These are phyloP conservation scores for Polygonum maritimum DNA, from an alignment of 148 eudicot genomes.

Conservation along the genomic window DNA sequence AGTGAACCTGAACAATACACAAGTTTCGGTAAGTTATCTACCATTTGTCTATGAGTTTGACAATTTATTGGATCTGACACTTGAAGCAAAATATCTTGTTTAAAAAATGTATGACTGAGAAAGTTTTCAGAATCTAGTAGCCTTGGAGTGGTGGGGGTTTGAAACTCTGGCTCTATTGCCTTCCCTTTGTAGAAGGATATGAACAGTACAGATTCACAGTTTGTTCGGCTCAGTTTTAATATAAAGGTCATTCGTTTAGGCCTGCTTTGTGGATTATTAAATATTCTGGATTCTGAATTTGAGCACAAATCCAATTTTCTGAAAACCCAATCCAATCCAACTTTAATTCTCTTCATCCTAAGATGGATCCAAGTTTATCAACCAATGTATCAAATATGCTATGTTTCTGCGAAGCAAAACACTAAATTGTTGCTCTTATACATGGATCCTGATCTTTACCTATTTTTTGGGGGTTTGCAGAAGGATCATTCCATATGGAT, in stretches of 20 bases:
- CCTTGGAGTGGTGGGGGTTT: neutral
- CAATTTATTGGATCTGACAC: neutral
- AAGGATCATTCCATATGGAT: constrained; percentile 43
- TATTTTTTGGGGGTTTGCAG: constrained; percentile 39
- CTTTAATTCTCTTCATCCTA: too few species aligned
- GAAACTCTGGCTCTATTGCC: neutral
- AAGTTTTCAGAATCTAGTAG: neutral
- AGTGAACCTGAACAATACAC: constrained; percentile 83
- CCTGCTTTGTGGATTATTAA: neutral
- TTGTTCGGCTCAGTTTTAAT: neutral
- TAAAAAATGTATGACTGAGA: neutral
- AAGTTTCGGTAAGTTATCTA: constrained; percentile 43
- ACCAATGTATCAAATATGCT: too few species aligned
- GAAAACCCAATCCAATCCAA: too few species aligned
- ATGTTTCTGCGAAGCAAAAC: too few species aligned
- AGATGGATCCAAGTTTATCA: too few species aligned
- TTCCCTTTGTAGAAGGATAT: neutral
- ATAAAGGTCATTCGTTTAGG: neutral
- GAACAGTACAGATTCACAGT: neutral
- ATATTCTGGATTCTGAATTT: too few species aligned
- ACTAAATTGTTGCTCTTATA: neutral
- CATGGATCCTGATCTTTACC: neutral
- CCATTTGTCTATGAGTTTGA: neutral
- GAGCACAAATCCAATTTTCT: too few species aligned
- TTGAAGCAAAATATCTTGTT: neutral